Evolutionary conservation across 139 green algal species (phyloP).

Genomic region (Closterium sp.): DNA sequence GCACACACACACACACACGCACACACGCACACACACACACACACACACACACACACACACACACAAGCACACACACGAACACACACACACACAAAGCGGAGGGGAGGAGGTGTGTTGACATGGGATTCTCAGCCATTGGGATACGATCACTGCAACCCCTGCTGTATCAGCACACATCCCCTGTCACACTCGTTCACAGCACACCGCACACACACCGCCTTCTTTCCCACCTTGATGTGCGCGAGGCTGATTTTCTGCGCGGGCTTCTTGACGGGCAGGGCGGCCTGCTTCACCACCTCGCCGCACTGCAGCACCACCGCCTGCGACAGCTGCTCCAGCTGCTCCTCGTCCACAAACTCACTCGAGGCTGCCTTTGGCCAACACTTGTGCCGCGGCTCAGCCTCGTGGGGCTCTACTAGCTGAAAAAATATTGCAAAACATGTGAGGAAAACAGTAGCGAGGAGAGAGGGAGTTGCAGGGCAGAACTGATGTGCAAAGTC

Average conservation of each 20-base stretch:
- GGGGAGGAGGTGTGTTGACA: no score
- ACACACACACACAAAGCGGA: no score
- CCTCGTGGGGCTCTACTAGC: neutral
- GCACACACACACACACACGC: no score
- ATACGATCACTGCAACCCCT: no score
- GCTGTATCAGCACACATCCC: neutral
- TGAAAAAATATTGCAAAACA: neutral
- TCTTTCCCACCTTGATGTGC: neutral
- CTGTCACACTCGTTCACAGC: neutral
- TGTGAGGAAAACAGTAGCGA: neutral
- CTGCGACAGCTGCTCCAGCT: neutral
- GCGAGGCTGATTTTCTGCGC: neutral
- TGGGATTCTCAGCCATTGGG: no score
- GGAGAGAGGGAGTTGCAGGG: neutral
- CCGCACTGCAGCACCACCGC: neutral
- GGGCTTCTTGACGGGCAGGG: neutral
- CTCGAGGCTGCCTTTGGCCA: neutral
- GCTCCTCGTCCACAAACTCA: neutral
- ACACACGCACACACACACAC: no score
- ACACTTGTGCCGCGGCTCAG: neutral
- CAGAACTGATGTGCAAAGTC: neutral
- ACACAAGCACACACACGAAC: no score
- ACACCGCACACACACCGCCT: neutral
- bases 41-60: no score
- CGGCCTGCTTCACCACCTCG: neutral